Conservation (phyloP, 2,329 filamentous ascomycete species). For the Penicillium nordicum region DNA sequence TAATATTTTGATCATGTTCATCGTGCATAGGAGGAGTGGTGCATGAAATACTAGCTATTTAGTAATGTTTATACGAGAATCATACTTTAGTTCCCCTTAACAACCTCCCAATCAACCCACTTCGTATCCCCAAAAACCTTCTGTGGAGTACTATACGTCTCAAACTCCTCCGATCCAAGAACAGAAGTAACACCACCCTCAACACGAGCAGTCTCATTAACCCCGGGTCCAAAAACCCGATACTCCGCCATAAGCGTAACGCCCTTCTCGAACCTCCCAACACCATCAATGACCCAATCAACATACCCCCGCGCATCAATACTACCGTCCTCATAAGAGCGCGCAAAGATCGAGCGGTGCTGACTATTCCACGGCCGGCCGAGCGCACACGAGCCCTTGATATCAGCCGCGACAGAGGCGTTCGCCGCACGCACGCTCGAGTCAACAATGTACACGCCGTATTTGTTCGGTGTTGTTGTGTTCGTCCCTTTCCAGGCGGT, state of each 20-base stretch:
- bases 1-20: not conserved
- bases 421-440: constrained; percentile 57
- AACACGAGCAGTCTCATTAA: constrained; percentile 48
- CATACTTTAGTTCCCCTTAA: not conserved
- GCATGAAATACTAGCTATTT: not conserved
- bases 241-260: constrained; percentile 58
- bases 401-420: constrained; percentile 35
- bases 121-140: constrained; percentile 50
- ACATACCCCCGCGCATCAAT: constrained; percentile 56
- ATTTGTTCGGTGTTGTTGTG: constrained; percentile 64
- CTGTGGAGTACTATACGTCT: constrained; percentile 36
- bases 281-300: constrained; percentile 45
- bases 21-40: not conserved
- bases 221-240: constrained; percentile 52
- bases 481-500: constrained; percentile 68
- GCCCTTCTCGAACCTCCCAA: constrained; percentile 33
- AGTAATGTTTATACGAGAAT: not conserved
- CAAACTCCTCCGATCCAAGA: constrained; percentile 41
- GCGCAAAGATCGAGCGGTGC: constrained; percentile 57
- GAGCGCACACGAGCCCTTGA: constrained; percentile 52
- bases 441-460: constrained; percentile 62
- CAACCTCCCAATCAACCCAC: constrained; percentile 47
- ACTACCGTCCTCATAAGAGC: constrained; percentile 54
- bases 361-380: constrained; percentile 62
- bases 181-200: constrained; percentile 46